Percentiles rank a stretch among this genome's conserved stretches.
phyloP scores from a whole-genome alignment of 176 grass and related monocot species.

The Carex myosuroides region DNA sequence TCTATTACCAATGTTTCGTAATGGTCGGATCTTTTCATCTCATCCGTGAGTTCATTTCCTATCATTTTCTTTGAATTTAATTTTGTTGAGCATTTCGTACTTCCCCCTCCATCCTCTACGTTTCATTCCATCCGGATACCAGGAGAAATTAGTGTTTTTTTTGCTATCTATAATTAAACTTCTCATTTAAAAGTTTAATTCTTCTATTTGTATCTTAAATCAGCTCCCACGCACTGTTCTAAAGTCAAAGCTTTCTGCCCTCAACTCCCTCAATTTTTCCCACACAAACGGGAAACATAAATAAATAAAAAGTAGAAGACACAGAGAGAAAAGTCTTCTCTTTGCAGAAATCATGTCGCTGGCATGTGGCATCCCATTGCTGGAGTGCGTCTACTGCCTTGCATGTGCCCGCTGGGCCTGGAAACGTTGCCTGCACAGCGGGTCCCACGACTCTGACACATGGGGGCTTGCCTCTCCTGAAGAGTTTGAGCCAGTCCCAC shows the following conservation, averaged over 20 bases:
- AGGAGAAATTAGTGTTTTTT: not conserved
- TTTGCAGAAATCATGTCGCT: slow-evolving; percentile 41
- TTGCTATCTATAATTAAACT: not conserved
- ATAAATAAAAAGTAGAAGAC: not conserved
- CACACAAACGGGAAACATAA: not conserved
- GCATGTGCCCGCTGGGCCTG: slow-evolving; percentile 88
- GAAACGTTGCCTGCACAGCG: slow-evolving; percentile 88
- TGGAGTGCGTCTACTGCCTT: slow-evolving; percentile 97
- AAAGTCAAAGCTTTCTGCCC: not conserved
- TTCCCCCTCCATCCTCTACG: not conserved
- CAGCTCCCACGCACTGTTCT: not conserved
- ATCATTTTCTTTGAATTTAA: not conserved
- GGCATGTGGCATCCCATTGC: slow-evolving; percentile 66
- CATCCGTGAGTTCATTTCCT: not conserved
- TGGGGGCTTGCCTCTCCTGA: slow-evolving; percentile 51
- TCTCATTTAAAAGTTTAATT: not conserved
- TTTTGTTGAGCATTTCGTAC: not conserved
- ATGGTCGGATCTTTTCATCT: not conserved
- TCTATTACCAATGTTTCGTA: not conserved
- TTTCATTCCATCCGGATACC: not conserved
- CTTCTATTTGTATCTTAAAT: not conserved
- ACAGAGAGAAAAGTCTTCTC: not conserved
- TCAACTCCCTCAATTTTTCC: not conserved
- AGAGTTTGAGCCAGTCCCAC: slow-evolving; percentile 66
- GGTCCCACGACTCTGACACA: slow-evolving; percentile 65